Conservation (phyloP, 192 early-diverging fungal genomes). For the Gamsiella multidivaricata region DNA sequence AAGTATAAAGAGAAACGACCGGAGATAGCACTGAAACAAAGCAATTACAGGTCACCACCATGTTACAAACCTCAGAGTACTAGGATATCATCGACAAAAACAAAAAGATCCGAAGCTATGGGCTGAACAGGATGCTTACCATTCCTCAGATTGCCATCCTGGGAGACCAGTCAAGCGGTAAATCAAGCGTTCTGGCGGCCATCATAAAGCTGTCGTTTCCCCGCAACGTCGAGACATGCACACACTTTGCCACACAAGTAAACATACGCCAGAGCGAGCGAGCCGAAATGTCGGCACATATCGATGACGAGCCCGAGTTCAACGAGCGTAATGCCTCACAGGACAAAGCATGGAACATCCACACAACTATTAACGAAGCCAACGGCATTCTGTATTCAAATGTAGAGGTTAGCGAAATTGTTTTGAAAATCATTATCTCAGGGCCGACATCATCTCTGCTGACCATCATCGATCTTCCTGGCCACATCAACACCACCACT, state of each 20-base stretch:
- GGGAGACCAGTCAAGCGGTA: conserved; percentile 43
- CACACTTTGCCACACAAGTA: conserved; percentile 40
- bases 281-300: conserved; percentile 20
- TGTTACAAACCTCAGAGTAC: conserved; percentile 28
- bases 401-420: conserved; percentile 20
- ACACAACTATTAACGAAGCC: conserved; percentile 7
- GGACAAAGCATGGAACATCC: not conserved
- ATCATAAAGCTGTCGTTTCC: conserved; percentile 35
- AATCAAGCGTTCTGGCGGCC: conserved; percentile 39
- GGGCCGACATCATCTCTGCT: conserved; percentile 29
- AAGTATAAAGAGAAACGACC: no score
- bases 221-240: conserved; percentile 33
- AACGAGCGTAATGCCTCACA: conserved; percentile 4
- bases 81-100: conserved; percentile 35
- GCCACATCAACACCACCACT: conserved; percentile 29
- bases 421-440: conserved; percentile 39
- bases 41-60: conserved; percentile 4
- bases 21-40: no score
- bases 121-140: conserved; percentile 22
- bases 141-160: conserved; percentile 46
- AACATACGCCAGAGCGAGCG: conserved; percentile 8
- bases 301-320: conserved; percentile 28
- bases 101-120: conserved; percentile 39
- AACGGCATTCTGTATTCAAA: conserved; percentile 11
- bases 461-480: conserved; percentile 41